A percentile compares a stretch with the other conserved stretches of the same genome.
Evolutionary conservation across 768 basidiomycete genomes (phyloP).

Genomic region (Leccinellum luteum): DNA sequence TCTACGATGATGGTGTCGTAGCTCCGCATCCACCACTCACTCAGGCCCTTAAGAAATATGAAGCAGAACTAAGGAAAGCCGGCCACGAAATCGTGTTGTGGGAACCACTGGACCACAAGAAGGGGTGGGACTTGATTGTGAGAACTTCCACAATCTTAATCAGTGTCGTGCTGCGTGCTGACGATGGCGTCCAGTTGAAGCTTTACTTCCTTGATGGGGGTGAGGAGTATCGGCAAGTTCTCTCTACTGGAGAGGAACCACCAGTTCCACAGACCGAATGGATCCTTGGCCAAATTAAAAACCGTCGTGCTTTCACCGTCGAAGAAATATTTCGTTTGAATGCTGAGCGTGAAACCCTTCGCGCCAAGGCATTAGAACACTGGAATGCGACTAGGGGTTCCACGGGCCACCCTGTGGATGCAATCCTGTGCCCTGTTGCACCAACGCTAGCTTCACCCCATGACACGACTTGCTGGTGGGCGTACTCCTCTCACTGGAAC

Average conservation of each 20-base stretch:
- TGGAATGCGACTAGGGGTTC: slow-evolving; percentile 41
- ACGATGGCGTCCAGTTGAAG: slow-evolving; percentile 32
- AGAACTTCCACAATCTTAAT: slow-evolving; percentile 3
- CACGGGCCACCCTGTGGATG: slow-evolving; percentile 48
- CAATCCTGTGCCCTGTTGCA: slow-evolving; percentile 44
- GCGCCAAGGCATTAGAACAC: slow-evolving; percentile 38
- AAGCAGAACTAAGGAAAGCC: slow-evolving; percentile 38
- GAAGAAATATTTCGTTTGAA: slow-evolving; percentile 46
- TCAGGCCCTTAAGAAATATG: slow-evolving; percentile 39
- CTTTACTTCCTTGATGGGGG: slow-evolving; percentile 53
- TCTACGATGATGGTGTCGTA: slow-evolving; percentile 52
- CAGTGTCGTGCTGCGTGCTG: slow-evolving; percentile 20
- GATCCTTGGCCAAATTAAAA: slow-evolving; percentile 41
- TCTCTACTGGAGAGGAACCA: slow-evolving; percentile 33
- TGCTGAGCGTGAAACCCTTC: slow-evolving; percentile 41
- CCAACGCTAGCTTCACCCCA: slow-evolving; percentile 49
- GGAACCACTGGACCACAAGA: slow-evolving; percentile 42
- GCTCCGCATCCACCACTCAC: slow-evolving; percentile 47
- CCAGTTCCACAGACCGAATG: slow-evolving; percentile 44
- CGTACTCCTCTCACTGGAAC: slow-evolving; percentile 54
- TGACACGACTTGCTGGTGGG: slow-evolving; percentile 47
- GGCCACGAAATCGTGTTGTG: slow-evolving; percentile 54
- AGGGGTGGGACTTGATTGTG: slow-evolving; percentile 49
- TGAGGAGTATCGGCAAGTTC: slow-evolving; percentile 40
- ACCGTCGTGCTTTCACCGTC: slow-evolving; percentile 37